Percentiles rank a stretch among this genome's conserved stretches.
Conservation (phyloP, 2,329 filamentous ascomycete species). For the Cordyceps cicadae region DNA sequence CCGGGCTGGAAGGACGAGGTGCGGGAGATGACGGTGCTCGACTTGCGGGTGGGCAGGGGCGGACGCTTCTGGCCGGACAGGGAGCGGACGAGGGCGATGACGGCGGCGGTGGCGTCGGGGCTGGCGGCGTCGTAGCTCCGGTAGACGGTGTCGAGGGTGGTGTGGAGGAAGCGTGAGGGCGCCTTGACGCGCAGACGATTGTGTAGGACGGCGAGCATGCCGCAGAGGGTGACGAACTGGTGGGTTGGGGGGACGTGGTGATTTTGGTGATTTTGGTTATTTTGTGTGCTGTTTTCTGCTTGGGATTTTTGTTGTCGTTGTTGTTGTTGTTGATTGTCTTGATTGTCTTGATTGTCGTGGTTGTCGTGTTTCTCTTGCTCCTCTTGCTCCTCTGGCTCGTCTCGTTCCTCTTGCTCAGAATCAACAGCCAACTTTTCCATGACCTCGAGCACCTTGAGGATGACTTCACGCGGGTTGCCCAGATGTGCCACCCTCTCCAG, state of each 20-base stretch:
- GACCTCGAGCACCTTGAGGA: conserved; percentile 70
- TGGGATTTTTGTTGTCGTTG: no score
- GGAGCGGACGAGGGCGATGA: conserved; percentile 63
- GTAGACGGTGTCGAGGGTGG: conserved; percentile 64
- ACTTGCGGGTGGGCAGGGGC: conserved; percentile 49
- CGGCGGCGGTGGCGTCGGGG: conserved; percentile 59
- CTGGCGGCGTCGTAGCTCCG: conserved; percentile 55
- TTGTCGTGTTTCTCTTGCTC: no score
- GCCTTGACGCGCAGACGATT: conserved; percentile 67
- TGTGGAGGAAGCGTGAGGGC: conserved; percentile 70
- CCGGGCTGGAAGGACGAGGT: conserved; percentile 45
- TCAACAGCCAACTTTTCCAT: conserved; percentile 48
- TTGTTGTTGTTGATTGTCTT: no score
- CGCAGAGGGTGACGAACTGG: conserved; percentile 62
- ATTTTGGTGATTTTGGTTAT: conserved; percentile 26
- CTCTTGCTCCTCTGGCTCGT: no score
- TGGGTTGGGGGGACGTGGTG: conserved; percentile 24
- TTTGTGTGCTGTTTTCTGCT: background rate
- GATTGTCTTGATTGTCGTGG: no score
- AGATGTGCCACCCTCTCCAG: conserved; percentile 66
- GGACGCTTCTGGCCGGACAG: conserved; percentile 61
- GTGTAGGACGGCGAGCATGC: conserved; percentile 65
- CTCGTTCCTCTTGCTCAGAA: background rate
- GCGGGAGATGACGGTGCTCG: conserved; percentile 47
- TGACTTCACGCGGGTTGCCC: conserved; percentile 73